Evolutionary conservation across 352 stramenopile species (phyloP).

Genomic region (Globisporangium alternatum): DNA sequence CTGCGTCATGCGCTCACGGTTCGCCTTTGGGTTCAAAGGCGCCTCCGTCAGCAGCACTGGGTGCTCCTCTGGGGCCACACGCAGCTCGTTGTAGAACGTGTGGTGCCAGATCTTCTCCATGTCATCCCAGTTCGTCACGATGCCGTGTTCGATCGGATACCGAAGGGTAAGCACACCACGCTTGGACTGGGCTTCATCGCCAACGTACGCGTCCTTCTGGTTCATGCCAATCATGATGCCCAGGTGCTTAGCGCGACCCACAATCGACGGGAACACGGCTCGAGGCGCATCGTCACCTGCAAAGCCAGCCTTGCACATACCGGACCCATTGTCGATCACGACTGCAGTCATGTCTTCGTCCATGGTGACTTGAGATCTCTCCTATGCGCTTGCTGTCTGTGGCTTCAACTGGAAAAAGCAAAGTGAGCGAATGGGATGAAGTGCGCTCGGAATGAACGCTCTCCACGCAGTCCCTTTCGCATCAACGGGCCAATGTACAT

Average conservation of each 20-base stretch:
- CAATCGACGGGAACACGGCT: slow-evolving; percentile 96
- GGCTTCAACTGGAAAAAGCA: neutral
- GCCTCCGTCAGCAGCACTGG: slow-evolving; percentile 94
- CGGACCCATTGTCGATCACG: slow-evolving; percentile 97
- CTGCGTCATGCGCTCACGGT: slow-evolving; percentile 92
- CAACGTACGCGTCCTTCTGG: slow-evolving; percentile 93
- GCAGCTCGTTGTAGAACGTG: slow-evolving; percentile 99
- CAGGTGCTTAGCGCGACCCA: slow-evolving; percentile 94
- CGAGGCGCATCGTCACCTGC: slow-evolving; percentile 95
- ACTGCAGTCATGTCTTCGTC: slow-evolving; percentile 60
- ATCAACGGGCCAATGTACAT: neutral
- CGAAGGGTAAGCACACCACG: slow-evolving; percentile 91
- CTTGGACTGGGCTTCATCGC: slow-evolving; percentile 93
- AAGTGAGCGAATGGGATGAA: neutral
- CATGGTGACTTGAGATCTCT: slow-evolving; percentile 24
- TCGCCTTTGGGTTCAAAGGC: slow-evolving; percentile 92
- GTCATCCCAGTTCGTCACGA: slow-evolving; percentile 99
- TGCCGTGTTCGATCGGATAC: slow-evolving; percentile 99
- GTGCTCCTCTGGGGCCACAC: slow-evolving; percentile 95
- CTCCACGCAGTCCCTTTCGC: neutral
- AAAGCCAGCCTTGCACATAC: slow-evolving; percentile 99
- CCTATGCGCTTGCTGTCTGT: neutral
- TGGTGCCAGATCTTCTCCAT: slow-evolving; percentile 99
- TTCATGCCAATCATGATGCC: slow-evolving; percentile 98
- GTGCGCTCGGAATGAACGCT: neutral